Evolutionary conservation across 257 asterid species (phyloP).

Genomic region (Cynanchum wilfordii): DNA sequence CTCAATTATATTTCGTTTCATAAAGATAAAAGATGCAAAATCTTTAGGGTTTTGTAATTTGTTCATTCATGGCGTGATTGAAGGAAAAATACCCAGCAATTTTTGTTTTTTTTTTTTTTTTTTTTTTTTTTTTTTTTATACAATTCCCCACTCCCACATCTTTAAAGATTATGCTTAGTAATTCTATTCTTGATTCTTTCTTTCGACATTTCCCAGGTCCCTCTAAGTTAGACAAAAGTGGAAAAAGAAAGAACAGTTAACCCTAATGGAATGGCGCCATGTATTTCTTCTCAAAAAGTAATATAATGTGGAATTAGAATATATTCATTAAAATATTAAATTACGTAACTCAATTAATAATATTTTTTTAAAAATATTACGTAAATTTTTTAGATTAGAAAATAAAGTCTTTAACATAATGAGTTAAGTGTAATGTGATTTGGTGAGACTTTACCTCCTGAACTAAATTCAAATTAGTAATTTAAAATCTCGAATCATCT

Average conservation of each 20-base stretch:
- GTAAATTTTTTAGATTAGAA: no score
- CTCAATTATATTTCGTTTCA: background rate
- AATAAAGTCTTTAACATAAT: no score
- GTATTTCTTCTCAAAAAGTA: background rate
- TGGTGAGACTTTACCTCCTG: no score
- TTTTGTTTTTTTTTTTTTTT: background rate
- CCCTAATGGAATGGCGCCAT: background rate
- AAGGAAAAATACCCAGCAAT: background rate
- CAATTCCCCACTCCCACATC: background rate
- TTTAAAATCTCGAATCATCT: no score
- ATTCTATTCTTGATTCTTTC: background rate
- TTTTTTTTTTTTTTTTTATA: background rate
- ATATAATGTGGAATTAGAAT: no score
- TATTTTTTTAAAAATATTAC: no score
- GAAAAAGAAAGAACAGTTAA: no score
- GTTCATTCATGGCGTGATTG: conserved; percentile 2
- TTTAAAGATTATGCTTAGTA: background rate
- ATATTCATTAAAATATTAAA: no score
- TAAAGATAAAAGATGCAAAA: background rate
- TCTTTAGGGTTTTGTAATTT: background rate
- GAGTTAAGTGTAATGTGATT: no score
- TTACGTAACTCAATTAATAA: no score
- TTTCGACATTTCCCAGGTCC: background rate
- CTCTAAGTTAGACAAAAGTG: background rate
- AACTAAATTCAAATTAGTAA: no score